Evolutionary conservation across 2,329 filamentous ascomycete genomes (phyloP).

Genomic region (Madurella fahalii): DNA sequence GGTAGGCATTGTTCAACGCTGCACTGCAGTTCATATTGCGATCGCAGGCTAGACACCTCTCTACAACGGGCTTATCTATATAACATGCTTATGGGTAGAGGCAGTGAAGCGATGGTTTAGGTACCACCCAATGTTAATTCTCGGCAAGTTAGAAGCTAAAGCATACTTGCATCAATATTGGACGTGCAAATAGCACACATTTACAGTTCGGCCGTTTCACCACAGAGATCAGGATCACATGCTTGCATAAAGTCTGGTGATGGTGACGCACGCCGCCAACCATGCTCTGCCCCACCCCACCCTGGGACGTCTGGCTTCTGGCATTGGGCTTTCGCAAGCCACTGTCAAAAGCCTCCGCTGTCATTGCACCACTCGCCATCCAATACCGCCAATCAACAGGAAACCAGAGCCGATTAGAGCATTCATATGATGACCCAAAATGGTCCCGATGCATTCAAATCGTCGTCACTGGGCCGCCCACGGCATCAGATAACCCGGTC

Average conservation of each 20-base stretch:
- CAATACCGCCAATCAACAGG: slow-evolving; percentile 2
- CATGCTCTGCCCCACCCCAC: slow-evolving; percentile 11
- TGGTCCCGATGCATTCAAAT: slow-evolving; percentile 30
- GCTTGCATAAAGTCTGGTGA: neutral
- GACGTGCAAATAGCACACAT: too few species aligned
- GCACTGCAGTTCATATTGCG: too few species aligned
- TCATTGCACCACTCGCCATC: slow-evolving; percentile 12
- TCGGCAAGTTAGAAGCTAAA: too few species aligned
- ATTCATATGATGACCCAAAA: slow-evolving; percentile 32
- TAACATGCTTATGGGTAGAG: too few species aligned
- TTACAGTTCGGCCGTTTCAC: too few species aligned
- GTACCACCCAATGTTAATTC: too few species aligned
- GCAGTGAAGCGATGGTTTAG: too few species aligned
- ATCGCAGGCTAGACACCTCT: too few species aligned
- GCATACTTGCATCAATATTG: too few species aligned
- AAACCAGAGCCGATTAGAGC: neutral
- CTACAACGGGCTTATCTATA: too few species aligned
- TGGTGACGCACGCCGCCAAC: neutral
- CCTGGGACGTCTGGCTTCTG: slow-evolving; percentile 1
- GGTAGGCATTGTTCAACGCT: too few species aligned
- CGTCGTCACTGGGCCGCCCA: slow-evolving; percentile 35
- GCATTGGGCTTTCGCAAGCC: slow-evolving; percentile 8
- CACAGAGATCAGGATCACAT: slow-evolving; percentile 10
- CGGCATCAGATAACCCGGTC: slow-evolving; percentile 55
- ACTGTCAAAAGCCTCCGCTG: slow-evolving; percentile 9